Conservation (phyloP, 1,284 basidiomycete genomes). For the Sporisorium graminicola region DNA sequence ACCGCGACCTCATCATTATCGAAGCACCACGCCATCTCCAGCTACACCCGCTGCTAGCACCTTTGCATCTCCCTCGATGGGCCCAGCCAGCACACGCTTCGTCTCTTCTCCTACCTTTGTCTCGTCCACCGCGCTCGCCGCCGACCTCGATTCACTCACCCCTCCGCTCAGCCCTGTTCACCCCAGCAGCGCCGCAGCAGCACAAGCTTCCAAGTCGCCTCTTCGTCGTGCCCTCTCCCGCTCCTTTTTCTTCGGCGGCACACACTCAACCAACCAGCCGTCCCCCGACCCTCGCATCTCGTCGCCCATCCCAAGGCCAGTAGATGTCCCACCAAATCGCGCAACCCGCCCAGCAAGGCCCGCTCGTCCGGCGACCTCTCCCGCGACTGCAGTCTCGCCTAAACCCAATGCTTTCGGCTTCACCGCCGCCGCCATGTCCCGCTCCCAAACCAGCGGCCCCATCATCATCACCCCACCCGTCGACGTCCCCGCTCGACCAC, state of each 20-base stretch:
- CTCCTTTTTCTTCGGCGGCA: constrained; percentile 21
- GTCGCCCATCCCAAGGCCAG: not conserved
- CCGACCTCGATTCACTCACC: constrained; percentile 23
- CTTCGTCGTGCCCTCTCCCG: constrained; percentile 24
- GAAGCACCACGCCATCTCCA: constrained; percentile 18
- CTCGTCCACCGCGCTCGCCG: constrained; percentile 23
- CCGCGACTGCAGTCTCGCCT: constrained; percentile 11
- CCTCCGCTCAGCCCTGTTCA: constrained; percentile 35
- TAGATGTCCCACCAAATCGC: not conserved
- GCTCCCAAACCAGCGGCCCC: not conserved
- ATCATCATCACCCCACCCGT: constrained; percentile 7
- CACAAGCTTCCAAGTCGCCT: constrained; percentile 32
- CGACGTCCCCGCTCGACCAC: constrained; percentile 7
- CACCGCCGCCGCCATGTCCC: constrained; percentile 3
- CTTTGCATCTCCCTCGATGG: constrained; percentile 3
- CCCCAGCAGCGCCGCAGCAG: constrained; percentile 7
- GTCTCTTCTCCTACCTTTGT: constrained; percentile 38
- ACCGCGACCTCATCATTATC: constrained; percentile 29
- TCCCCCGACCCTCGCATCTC: constrained; percentile 10
- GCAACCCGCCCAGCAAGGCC: constrained; percentile 17
- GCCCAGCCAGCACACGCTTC: constrained; percentile 17
- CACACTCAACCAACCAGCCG: constrained; percentile 1
- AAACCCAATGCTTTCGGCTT: constrained; percentile 12
- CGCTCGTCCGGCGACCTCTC: constrained; percentile 17
- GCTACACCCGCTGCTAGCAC: constrained; percentile 20